phyloP scores from a whole-genome alignment of 2,329 filamentous ascomycete genomes.

The Metarhizium rileyi region DNA sequence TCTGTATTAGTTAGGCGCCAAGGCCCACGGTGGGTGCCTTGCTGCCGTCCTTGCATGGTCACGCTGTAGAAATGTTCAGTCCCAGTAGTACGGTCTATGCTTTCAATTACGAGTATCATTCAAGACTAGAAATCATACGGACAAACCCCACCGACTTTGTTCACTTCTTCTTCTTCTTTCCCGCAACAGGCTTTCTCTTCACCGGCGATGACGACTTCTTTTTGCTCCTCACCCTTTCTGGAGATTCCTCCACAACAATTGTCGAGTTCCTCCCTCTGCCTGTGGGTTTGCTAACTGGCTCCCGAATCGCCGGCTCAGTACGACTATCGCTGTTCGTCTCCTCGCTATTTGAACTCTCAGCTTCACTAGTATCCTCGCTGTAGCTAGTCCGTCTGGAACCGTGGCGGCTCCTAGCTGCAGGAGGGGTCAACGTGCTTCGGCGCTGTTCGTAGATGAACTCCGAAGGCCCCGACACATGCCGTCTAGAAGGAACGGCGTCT shows the following conservation, averaged over 20 bases:
- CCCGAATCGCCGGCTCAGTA: constrained; percentile 23
- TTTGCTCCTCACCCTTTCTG: constrained; percentile 23
- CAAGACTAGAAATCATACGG: constrained; percentile 1
- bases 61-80: background rate
- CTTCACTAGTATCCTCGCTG: constrained; percentile 25
- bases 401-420: constrained; percentile 23
- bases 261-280: constrained; percentile 22
- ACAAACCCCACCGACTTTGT: constrained; percentile 2
- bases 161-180: constrained; percentile 26
- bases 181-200: constrained; percentile 29
- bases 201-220: constrained; percentile 32
- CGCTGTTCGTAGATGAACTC: constrained; percentile 18
- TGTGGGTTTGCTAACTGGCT: constrained; percentile 9
- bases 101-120: constrained; percentile 1
- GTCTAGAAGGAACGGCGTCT: constrained; percentile 23
- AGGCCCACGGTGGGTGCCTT: too few species aligned
- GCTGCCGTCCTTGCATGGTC: background rate
- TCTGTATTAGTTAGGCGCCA: too few species aligned
- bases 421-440: constrained; percentile 16
- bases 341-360: constrained; percentile 24
- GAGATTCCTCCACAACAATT: constrained; percentile 29
- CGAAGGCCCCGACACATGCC: constrained; percentile 26
- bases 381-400: constrained; percentile 20
- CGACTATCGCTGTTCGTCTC: constrained; percentile 28
- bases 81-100: background rate